Evolutionary conservation across 2,329 filamentous ascomycete species (phyloP), one percentile per base, ranked within the genome.

Genomic region (Talaromyces sp.): DNA sequence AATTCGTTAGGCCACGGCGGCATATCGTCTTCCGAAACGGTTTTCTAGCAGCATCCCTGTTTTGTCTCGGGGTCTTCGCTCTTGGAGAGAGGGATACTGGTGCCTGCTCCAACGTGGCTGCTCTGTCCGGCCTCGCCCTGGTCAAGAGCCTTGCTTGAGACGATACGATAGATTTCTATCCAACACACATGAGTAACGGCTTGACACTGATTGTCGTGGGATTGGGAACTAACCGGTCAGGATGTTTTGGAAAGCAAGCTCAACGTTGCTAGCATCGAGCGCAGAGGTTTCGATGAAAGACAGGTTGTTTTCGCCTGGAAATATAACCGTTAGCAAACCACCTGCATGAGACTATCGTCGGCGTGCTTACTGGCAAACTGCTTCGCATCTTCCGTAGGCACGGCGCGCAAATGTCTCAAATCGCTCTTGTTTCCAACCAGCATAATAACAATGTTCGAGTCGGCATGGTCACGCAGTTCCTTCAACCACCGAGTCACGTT

Each of bases 371-470:
- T 97, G 61, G 95, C 95, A 86, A 99, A 99, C 66, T 91, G 85
- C 82, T 98, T 99, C 70, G 93, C 95, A 80, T 98, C 93, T 75
- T 99, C 95, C 64, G 95, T 99, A 57, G 95, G 92, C 68, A 99
- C 95, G 68, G 95, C 95, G 77, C 95, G 87, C 74, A 99, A 84
- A 81, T 99, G 95, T 80, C 93, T 91, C 89, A 98, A 90, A 96
- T 99, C 95, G 79, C 93, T 98, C 90, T 99, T 99, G 88, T 99
- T 99, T 78, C 95, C 95, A 61, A 98, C 95, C 72, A 99, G 84
- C 95, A 99, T 99, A 77, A 99, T 99, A 72, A 99, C 93, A 72
- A 98, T 97, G 82, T 98, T 98, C 72, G 92, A 93, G 77, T 99
- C 95, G 70, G 95, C 95, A 79, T 99, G 93, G 75, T 97, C 95